Percentiles rank a stretch among this genome's conserved stretches.
Evolutionary conservation across 2,329 filamentous ascomycete genomes (phyloP).

Genomic region (Acrocalymma vagum): DNA sequence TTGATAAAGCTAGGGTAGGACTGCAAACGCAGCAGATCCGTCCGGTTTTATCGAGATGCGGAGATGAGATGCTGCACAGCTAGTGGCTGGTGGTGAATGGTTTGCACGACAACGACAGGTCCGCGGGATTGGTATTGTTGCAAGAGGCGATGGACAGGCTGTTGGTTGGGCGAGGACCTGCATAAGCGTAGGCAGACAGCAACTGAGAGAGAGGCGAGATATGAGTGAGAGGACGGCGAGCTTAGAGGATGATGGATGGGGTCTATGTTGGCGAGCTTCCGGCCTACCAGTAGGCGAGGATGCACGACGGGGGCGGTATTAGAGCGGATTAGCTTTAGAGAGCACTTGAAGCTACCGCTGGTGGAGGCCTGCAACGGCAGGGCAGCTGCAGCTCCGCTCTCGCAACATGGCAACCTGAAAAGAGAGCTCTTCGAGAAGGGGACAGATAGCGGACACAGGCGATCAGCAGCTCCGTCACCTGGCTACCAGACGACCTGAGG

Average conservation of each 20-base stretch:
- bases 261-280: too few species aligned
- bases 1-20: slow-evolving; percentile 16
- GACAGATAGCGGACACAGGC: slow-evolving; percentile 21
- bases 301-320: too few species aligned
- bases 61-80: slow-evolving; percentile 20
- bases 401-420: slow-evolving; percentile 3
- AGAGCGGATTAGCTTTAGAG: too few species aligned
- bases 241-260: too few species aligned
- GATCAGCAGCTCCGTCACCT: too few species aligned
- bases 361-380: too few species aligned
- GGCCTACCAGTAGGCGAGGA: too few species aligned
- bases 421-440: slow-evolving; percentile 12
- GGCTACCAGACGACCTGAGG: too few species aligned
- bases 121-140: not conserved
- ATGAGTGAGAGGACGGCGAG: slow-evolving; percentile 4
- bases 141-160: not conserved
- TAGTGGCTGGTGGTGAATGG: slow-evolving; percentile 8
- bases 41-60: slow-evolving; percentile 18
- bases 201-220: slow-evolving; percentile 10
- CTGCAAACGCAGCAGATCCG: slow-evolving; percentile 18
- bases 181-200: slow-evolving; percentile 15
- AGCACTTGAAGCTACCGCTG: too few species aligned
- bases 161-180: slow-evolving; percentile 14
- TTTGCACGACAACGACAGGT: slow-evolving; percentile 9
- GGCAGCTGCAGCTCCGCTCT: too few species aligned